Conservation (phyloP, 2,329 filamentous ascomycete genomes). For the Berkeleyomyces rouxiae region DNA sequence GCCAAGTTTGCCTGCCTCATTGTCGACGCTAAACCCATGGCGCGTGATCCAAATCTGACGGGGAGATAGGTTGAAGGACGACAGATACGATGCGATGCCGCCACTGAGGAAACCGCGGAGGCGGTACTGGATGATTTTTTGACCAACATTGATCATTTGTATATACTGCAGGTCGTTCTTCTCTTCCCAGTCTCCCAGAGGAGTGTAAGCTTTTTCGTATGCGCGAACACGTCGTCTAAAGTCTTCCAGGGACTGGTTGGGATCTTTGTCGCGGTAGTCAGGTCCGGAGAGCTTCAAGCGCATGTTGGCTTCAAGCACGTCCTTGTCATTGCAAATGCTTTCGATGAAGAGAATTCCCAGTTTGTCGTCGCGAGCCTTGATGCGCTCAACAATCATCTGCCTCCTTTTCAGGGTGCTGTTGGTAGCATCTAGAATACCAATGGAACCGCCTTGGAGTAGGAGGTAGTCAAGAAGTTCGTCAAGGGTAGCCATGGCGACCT, state of each 20-base stretch:
- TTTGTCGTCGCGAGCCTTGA: conserved; percentile 67
- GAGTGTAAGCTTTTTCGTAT: conserved; percentile 87
- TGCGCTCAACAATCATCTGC: conserved; percentile 66
- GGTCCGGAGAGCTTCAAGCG: conserved; percentile 88
- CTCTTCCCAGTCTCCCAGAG: conserved; percentile 82
- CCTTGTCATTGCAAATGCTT: conserved; percentile 74
- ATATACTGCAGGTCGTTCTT: conserved; percentile 85
- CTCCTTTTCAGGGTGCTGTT: conserved; percentile 86
- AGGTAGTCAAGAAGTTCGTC: conserved; percentile 89
- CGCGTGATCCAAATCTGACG: conserved; percentile 96
- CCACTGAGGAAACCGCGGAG: conserved; percentile 83
- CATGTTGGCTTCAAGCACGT: conserved; percentile 88
- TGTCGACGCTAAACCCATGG: conserved; percentile 82
- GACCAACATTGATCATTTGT: conserved; percentile 92
- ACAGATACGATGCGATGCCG: conserved; percentile 83
- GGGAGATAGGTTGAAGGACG: conserved; percentile 91
- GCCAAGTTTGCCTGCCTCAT: conserved; percentile 73
- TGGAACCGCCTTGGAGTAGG: conserved; percentile 61
- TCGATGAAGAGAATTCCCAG: conserved; percentile 91
- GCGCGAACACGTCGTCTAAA: conserved; percentile 86
- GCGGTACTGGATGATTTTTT: conserved; percentile 82
- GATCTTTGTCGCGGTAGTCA: conserved; percentile 91
- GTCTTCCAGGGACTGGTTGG: conserved; percentile 64
- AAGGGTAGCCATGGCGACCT: conserved; percentile 79
- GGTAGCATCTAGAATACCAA: conserved; percentile 91